Conservation (phyloP, 768 basidiomycete species). For the Vararia minispora region DNA sequence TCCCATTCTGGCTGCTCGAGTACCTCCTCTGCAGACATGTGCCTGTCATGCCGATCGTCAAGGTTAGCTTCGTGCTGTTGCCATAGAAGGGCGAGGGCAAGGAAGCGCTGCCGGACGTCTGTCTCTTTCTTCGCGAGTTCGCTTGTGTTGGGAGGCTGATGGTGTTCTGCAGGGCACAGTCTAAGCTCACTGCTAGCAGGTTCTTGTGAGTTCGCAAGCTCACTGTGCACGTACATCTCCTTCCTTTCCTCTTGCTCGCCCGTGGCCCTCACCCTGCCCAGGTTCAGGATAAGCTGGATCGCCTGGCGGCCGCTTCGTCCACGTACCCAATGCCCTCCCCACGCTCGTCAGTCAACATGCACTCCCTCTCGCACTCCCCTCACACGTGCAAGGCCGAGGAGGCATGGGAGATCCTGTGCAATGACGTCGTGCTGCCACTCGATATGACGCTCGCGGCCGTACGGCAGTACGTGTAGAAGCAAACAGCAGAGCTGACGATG, state of each 20-base stretch:
- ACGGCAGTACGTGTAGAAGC: constrained; percentile 83
- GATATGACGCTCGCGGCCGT: constrained; percentile 91
- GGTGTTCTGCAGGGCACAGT: constrained; percentile 42
- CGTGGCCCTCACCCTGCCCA: constrained; percentile 20
- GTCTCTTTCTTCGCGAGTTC: background rate
- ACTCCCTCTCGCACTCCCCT: no score
- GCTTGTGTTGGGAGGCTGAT: constrained; percentile 4
- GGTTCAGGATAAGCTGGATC: constrained; percentile 80
- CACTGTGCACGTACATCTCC: constrained; percentile 54
- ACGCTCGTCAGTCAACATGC: no score
- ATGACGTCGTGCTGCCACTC: constrained; percentile 69
- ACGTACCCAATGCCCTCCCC: constrained; percentile 21
- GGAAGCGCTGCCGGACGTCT: constrained; percentile 62
- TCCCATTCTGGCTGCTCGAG: constrained; percentile 86
- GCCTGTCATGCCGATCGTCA: constrained; percentile 41
- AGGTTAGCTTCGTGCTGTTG: constrained; percentile 83
- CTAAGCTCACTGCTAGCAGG: constrained; percentile 81
- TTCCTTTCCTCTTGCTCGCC: background rate
- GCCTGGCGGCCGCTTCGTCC: constrained; percentile 25
- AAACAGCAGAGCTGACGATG: constrained; percentile 60
- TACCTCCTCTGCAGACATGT: constrained; percentile 65
- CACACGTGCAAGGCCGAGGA: constrained; percentile 44
- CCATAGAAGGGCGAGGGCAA: constrained; percentile 54
- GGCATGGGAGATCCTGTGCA: constrained; percentile 79
- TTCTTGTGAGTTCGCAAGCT: constrained; percentile 82